Percentiles rank a stretch among this genome's conserved stretches.
Evolutionary conservation across 495 filamentous ascomycete genomes (phyloP).

Genomic region (Extremus antarcticus): DNA sequence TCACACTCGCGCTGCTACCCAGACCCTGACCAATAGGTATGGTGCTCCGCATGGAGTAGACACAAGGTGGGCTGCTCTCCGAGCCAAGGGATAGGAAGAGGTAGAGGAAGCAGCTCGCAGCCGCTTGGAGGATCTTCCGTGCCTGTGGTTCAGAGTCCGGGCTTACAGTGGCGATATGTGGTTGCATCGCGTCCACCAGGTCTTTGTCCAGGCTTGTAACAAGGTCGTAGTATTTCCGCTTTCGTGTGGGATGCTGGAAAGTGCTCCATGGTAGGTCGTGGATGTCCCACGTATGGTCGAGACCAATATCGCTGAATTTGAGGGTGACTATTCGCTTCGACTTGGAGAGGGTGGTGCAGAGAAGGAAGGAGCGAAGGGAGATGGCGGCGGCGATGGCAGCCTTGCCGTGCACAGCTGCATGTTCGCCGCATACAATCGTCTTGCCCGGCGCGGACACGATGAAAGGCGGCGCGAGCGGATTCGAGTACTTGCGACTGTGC

Average conservation of each 20-base stretch:
- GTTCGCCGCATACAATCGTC: slow-evolving; percentile 94
- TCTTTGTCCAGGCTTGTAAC: slow-evolving; percentile 77
- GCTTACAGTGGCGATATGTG: slow-evolving; percentile 61
- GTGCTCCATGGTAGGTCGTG: slow-evolving; percentile 73
- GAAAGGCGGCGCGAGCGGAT: slow-evolving; percentile 62
- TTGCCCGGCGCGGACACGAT: slow-evolving; percentile 98
- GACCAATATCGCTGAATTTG: slow-evolving; percentile 72
- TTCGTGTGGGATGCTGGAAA: slow-evolving; percentile 71
- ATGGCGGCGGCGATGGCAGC: slow-evolving; percentile 90
- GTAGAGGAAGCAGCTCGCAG: slow-evolving; percentile 81
- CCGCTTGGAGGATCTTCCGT: slow-evolving; percentile 68
- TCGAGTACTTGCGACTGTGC: slow-evolving; percentile 24
- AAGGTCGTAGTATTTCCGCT: slow-evolving; percentile 82
- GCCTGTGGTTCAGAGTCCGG: slow-evolving; percentile 47
- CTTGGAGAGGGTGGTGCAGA: slow-evolving; percentile 82
- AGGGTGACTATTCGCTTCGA: slow-evolving; percentile 74
- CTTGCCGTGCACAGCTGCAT: slow-evolving; percentile 93
- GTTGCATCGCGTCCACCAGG: slow-evolving; percentile 64
- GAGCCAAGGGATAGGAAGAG: slow-evolving; percentile 81
- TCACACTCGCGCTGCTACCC: slow-evolving; percentile 84
- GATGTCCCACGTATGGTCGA: slow-evolving; percentile 87
- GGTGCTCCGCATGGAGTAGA: slow-evolving; percentile 86
- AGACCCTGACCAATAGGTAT: slow-evolving; percentile 88
- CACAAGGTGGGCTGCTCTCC: slow-evolving; percentile 56
- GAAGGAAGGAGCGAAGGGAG: slow-evolving; percentile 87